These are phyloP conservation scores for Corymbia maculata DNA, from an alignment of 345 rosid species.

Conservation along the genomic window DNA sequence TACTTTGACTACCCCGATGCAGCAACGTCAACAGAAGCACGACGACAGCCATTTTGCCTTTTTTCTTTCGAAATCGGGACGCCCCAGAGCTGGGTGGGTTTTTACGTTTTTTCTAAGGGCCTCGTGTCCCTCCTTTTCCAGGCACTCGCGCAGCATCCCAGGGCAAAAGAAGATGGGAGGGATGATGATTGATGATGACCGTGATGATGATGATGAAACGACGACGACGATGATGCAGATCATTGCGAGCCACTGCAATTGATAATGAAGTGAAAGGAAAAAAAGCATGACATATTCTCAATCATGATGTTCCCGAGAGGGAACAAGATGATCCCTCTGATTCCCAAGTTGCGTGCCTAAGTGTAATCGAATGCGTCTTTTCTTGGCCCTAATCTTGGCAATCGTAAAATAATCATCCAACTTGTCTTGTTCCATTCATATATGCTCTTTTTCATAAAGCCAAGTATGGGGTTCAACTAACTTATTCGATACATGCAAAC, in stretches of 20 bases:
- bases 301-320: neutral
- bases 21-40: neutral
- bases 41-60: neutral
- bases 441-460: neutral
- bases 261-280: neutral
- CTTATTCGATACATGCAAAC: neutral
- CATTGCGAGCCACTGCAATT: constrained; percentile 11
- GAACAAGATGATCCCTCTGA: neutral
- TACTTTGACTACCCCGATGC: neutral
- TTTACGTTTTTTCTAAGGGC: neutral
- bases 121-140: constrained; percentile 11
- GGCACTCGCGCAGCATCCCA: constrained; percentile 31
- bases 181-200: neutral
- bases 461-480: neutral
- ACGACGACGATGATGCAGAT: constrained; percentile 13
- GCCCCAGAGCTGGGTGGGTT: neutral
- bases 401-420: neutral
- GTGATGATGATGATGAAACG: neutral
- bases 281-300: neutral
- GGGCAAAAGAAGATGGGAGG: constrained; percentile 1
- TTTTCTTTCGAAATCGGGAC: neutral
- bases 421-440: neutral
- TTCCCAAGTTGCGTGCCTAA: neutral
- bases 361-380: neutral
- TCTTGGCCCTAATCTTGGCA: neutral